These are phyloP conservation scores for Rhizopogon vesiculosus DNA, from an alignment of 768 basidiomycete genomes.

Conservation along the genomic window DNA sequence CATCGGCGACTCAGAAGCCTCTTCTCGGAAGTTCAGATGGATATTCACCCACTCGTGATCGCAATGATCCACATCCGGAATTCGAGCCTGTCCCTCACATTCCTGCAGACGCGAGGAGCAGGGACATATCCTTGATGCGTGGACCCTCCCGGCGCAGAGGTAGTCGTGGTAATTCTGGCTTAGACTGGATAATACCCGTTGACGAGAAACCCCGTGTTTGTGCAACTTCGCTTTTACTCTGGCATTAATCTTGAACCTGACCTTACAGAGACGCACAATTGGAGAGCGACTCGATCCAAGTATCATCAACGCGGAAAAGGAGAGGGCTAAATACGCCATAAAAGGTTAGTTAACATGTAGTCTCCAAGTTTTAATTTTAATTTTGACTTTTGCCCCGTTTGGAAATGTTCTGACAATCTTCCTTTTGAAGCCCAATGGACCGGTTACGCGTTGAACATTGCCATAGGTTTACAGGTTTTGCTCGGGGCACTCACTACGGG, in stretches of 20 bases:
- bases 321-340: slow-evolving; percentile 40
- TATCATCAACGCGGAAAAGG: slow-evolving; percentile 37
- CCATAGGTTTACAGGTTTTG: slow-evolving; percentile 60
- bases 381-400: background rate
- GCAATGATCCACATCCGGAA: slow-evolving; percentile 5
- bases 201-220: slow-evolving; percentile 14
- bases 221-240: background rate
- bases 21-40: slow-evolving; percentile 8
- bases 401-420: slow-evolving; percentile 1
- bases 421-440: slow-evolving; percentile 24
- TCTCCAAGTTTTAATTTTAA: no score
- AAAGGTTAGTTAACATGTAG: slow-evolving; percentile 31
- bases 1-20: slow-evolving; percentile 5
- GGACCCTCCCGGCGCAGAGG: slow-evolving; percentile 6
- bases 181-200: slow-evolving; percentile 25
- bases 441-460: slow-evolving; percentile 35
- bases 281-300: slow-evolving; percentile 56
- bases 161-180: background rate
- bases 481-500: slow-evolving; percentile 67
- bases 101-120: slow-evolving; percentile 7
- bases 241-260: background rate
- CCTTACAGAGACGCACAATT: slow-evolving; percentile 31
- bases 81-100: slow-evolving; percentile 3
- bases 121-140: slow-evolving; percentile 12
- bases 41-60: background rate